Evolutionary conservation across 495 filamentous ascomycete genomes (phyloP).

Genomic region (Penicillium paradoxum): DNA sequence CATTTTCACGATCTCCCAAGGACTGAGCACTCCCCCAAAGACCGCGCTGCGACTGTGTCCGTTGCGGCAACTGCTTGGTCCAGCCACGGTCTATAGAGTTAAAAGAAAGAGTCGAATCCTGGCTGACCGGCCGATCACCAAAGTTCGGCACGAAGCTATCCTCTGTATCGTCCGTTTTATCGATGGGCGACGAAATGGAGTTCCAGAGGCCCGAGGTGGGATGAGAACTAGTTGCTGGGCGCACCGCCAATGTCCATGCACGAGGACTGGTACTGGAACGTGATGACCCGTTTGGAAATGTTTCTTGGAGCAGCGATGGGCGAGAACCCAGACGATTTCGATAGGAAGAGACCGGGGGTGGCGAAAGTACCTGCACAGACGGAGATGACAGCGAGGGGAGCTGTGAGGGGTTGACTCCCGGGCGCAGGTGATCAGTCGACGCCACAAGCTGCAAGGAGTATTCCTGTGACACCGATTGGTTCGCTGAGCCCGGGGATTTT

Average conservation of each 20-base stretch:
- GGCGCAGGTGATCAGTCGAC: conserved; percentile 74
- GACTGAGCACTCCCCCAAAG: conserved; percentile 40
- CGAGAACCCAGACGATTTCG: conserved; percentile 29
- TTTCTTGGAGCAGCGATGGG: conserved; percentile 21
- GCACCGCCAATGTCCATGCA: conserved; percentile 23
- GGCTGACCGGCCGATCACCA: conserved; percentile 19
- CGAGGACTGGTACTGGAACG: conserved; percentile 16
- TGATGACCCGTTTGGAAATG: conserved; percentile 23
- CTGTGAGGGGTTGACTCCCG: conserved; percentile 37
- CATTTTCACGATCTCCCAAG: conserved; percentile 29
- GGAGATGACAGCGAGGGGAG: conserved; percentile 28
- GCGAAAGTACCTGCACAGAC: conserved; percentile 18
- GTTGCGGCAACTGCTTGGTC: conserved; percentile 29
- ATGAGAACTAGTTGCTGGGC: conserved; percentile 21
- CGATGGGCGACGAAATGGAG: conserved; percentile 19
- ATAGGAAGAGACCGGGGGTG: conserved; percentile 24
- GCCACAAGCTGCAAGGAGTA: conserved; percentile 76
- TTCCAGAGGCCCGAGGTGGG: conserved; percentile 33
- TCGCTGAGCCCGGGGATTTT: conserved; percentile 14
- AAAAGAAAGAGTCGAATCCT: conserved; percentile 14
- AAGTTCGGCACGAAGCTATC: conserved; percentile 39
- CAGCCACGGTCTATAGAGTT: conserved; percentile 10
- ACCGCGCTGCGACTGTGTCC: conserved; percentile 36
- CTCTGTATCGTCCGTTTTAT: conserved; percentile 17
- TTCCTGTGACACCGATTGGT: conserved; percentile 45